These are phyloP conservation scores for Allantophomopsis cytisporea DNA, from an alignment of 2,329 filamentous ascomycete genomes.

Conservation along the genomic window DNA sequence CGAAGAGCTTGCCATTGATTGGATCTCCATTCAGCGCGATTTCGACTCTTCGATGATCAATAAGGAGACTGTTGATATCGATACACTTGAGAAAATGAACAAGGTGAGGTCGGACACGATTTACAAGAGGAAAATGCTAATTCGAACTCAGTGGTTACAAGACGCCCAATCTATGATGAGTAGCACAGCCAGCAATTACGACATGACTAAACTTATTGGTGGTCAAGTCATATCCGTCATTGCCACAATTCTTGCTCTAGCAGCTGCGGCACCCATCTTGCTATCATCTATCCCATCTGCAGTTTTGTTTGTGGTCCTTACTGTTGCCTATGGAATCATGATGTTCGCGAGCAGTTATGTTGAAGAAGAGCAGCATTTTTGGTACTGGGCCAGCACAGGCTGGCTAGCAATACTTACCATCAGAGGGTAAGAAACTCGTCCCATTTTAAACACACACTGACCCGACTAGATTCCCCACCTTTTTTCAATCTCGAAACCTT, in stretches of 20 bases:
- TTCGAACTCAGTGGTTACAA: constrained; percentile 20
- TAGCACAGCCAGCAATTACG: constrained; percentile 84
- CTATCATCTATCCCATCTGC: constrained; percentile 17
- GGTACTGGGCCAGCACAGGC: constrained; percentile 77
- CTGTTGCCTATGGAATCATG: constrained; percentile 60
- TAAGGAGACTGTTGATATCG: background rate
- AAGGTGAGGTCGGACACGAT: too few relatives aligned
- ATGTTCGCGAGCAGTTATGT: constrained; percentile 99
- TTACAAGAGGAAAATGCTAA: background rate
- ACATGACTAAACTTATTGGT: constrained; percentile 45
- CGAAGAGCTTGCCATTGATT: constrained; percentile 54
- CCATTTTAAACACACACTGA: background rate
- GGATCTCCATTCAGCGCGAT: constrained; percentile 30
- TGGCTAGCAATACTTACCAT: constrained; percentile 48
- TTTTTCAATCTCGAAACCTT: background rate
- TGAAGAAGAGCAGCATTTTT: constrained; percentile 96
- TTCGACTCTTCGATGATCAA: constrained; percentile 1
- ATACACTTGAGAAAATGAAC: too few relatives aligned
- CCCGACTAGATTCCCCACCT: too few relatives aligned
- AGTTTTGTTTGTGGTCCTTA: constrained; percentile 33
- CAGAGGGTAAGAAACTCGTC: constrained; percentile 19
- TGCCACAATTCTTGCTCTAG: constrained; percentile 17
- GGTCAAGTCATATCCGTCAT: constrained; percentile 27
- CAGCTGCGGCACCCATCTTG: constrained; percentile 27
- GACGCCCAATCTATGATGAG: constrained; percentile 63